Conservation (phyloP, 1,139 yeast genomes). For the Komagataea norvegica region DNA sequence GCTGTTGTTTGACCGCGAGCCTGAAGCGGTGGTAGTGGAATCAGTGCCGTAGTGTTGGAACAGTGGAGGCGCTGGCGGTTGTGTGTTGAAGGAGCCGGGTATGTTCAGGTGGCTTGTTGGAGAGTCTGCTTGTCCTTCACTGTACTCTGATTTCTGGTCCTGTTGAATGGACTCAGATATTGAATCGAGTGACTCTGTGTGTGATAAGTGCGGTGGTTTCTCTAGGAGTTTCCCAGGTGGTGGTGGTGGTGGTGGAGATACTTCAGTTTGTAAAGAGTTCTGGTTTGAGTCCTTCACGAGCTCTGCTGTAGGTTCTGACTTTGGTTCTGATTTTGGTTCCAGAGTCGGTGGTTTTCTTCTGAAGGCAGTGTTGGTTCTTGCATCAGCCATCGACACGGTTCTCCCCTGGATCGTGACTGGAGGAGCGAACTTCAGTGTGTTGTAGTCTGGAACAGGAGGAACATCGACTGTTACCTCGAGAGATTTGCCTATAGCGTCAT, state of each 20-base stretch:
- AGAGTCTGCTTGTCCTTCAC: too few species aligned
- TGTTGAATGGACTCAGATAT: too few species aligned
- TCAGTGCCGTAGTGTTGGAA: too few species aligned
- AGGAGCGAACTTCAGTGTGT: conserved; percentile 20
- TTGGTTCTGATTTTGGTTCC: neutral
- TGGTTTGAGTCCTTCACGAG: neutral
- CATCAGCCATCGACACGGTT: conserved; percentile 19
- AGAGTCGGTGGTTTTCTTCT: conserved; percentile 23
- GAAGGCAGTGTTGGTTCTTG: conserved; percentile 15
- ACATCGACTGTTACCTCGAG: conserved; percentile 14
- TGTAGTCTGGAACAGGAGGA: conserved; percentile 27
- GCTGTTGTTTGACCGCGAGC: neutral
- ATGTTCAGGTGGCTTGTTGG: too few species aligned
- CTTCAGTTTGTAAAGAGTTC: neutral
- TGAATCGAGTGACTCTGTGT: too few species aligned
- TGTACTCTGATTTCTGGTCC: too few species aligned
- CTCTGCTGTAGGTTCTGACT: neutral
- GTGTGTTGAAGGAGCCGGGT: too few species aligned
- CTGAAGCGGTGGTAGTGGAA: neutral
- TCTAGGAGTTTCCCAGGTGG: neutral
- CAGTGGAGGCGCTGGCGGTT: too few species aligned
- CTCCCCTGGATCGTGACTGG: conserved; percentile 26
- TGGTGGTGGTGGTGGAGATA: neutral
- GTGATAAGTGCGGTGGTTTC: too few species aligned
- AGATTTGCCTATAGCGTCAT: neutral